phyloP scores from a whole-genome alignment of 257 asterid genomes.

The Penstemon newberryi region DNA sequence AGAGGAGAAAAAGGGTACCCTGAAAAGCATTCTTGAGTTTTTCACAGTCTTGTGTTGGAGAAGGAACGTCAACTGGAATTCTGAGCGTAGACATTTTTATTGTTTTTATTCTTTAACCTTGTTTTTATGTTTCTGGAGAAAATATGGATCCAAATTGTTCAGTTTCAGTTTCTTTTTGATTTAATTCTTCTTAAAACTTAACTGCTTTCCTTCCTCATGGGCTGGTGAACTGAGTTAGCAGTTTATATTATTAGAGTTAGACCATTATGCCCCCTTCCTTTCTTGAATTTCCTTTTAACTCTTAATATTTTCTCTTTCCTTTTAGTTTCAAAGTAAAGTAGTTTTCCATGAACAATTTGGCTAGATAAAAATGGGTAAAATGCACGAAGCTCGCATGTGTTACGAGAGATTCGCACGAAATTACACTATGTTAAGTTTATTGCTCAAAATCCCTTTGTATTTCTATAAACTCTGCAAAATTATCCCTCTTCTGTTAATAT shows the following conservation, averaged over 20 bases:
- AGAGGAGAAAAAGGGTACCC: constrained; percentile 45
- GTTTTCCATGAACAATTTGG: no score
- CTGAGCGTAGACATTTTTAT: constrained; percentile 56
- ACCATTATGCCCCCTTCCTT: constrained; percentile 33
- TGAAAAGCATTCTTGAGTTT: constrained; percentile 51
- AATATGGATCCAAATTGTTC: constrained; percentile 2
- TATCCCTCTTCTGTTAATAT: no score
- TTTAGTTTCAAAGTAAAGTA: not conserved
- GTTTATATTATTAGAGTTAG: not conserved
- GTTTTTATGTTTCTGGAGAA: constrained; percentile 10
- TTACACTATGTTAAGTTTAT: no score
- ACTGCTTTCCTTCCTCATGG: not conserved
- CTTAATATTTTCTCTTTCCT: not conserved
- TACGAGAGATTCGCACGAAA: no score
- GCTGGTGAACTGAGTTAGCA: not conserved
- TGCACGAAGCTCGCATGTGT: no score
- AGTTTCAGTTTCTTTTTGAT: constrained; percentile 6
- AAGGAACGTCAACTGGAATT: constrained; percentile 54
- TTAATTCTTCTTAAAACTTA: not conserved
- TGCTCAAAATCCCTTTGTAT: no score
- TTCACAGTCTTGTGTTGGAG: constrained; percentile 67
- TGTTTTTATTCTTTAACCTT: no score
- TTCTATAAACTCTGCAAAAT: no score
- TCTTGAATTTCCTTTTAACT: constrained; percentile 5
- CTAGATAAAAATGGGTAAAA: no score